Conservation (phyloP, 768 basidiomycete species). For the Dictyophora rubrovolvata region DNA sequence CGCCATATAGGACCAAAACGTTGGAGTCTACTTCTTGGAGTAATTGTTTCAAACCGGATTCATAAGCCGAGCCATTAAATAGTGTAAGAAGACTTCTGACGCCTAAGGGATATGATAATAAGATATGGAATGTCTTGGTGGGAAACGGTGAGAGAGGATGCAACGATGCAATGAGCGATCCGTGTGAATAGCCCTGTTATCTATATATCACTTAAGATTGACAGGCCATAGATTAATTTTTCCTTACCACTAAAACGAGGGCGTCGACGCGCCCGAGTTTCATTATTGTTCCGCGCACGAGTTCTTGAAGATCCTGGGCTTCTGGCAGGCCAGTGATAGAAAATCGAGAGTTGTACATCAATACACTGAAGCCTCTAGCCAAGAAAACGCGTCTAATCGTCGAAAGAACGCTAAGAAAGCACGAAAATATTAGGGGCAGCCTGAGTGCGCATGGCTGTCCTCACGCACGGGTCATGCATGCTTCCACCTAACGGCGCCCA, state of each 20-base stretch:
- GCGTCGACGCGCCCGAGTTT: constrained; percentile 32
- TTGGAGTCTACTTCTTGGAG: constrained; percentile 35
- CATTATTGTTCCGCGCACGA: constrained; percentile 46
- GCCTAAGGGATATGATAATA: constrained; percentile 70
- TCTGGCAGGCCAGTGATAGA: constrained; percentile 67
- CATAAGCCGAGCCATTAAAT: constrained; percentile 51
- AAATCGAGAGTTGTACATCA: constrained; percentile 66
- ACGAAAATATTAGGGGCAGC: neutral
- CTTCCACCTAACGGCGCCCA: constrained; percentile 80
- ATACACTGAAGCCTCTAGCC: constrained; percentile 40
- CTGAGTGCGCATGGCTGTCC: constrained; percentile 20
- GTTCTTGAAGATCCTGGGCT: constrained; percentile 54
- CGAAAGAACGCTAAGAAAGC: constrained; percentile 22
- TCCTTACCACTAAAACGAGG: constrained; percentile 50
- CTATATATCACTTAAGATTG: constrained; percentile 3
- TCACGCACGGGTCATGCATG: constrained; percentile 73
- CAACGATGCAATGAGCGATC: constrained; percentile 61
- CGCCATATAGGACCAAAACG: constrained; percentile 58
- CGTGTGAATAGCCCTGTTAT: constrained; percentile 73
- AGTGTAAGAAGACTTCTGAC: constrained; percentile 58
- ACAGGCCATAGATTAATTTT: constrained; percentile 7
- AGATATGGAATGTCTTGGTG: constrained; percentile 51
- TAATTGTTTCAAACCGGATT: constrained; percentile 38
- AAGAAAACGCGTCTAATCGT: constrained; percentile 27
- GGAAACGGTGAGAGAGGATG: constrained; percentile 41